Percentiles rank a stretch among this genome's conserved stretches.
These are phyloP conservation scores for Aspergillus nanangensis DNA, from an alignment of 495 filamentous ascomycete genomes.

Conservation along the genomic window DNA sequence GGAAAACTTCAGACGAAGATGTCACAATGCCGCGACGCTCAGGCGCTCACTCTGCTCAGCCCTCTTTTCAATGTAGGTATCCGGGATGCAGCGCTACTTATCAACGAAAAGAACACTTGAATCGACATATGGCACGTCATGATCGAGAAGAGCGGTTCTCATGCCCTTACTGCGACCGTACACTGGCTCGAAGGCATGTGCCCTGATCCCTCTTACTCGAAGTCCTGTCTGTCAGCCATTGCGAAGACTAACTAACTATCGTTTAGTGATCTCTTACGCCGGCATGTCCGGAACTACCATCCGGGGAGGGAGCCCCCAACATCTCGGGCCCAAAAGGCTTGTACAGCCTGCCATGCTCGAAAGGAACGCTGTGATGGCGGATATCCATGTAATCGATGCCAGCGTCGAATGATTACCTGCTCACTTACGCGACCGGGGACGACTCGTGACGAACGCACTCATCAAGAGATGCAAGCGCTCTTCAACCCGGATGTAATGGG, in stretches of 20 bases:
- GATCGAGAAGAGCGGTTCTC: not conserved
- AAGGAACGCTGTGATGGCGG: conserved; percentile 15
- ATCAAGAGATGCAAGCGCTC: too few relatives aligned
- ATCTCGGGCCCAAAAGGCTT: conserved; percentile 9
- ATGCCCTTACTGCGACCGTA: conserved; percentile 15
- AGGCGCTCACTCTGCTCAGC: too few relatives aligned
- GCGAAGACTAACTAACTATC: not conserved
- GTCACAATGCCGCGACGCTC: not conserved
- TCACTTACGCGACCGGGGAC: not conserved
- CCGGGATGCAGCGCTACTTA: conserved; percentile 14
- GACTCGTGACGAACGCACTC: too few relatives aligned
- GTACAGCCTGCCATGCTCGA: conserved; percentile 11
- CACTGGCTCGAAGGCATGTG: conserved; percentile 14
- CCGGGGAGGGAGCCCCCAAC: conserved; percentile 1
- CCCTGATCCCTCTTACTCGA: too few relatives aligned
- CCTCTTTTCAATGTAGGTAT: too few relatives aligned
- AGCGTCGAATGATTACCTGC: conserved; percentile 5
- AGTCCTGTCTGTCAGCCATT: not conserved
- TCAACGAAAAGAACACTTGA: conserved; percentile 22
- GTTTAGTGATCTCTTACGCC: conserved; percentile 12
- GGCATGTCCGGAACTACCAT: conserved; percentile 15
- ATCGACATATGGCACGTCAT: conserved; percentile 15
- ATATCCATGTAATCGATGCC: conserved; percentile 15
- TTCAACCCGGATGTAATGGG: not conserved
- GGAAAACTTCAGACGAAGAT: too few relatives aligned